Base-by-base conservation (phyloP, 495 filamentous ascomycete genomes). In the Neurospora sp. region DNA sequence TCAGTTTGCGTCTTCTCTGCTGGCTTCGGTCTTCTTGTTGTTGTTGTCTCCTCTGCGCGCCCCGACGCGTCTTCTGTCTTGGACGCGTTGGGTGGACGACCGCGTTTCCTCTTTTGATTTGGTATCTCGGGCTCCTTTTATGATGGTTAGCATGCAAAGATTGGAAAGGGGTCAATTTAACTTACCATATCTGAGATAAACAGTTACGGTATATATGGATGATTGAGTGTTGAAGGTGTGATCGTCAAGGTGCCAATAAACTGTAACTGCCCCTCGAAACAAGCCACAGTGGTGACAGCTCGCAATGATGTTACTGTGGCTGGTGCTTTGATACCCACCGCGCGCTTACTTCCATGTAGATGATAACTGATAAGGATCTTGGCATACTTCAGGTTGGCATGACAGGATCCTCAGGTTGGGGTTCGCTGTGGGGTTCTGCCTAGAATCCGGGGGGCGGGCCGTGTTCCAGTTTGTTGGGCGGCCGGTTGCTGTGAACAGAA, bases 51-150 rank as follows among this genome's bases (percentile, higher is more conserved):
- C 5, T 70, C 53, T 59, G 65, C 27, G 38, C 42, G 77, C 40
- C 68, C 38, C 12, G 81, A 82, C 82, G 81, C 82, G 83, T 75
- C 78, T 20, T 71, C 77, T 22, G 74, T 72, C 71, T 79, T 77
- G 65, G 79, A 83, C 83, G 83, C 81, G 82, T 77, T 79, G 8
- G 76, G 45, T 2, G 76, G 80, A 68, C 80, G 81, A 74, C 82
- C 82, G 78, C 82, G 82, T 74, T 82, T 83, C 38, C 80, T 79
- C 72, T 84, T 83, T 40, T 82, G 81, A 69, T 80, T 82, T 65
- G 80, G 75, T 65, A 74, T 61, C 40, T 75, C 71, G 8, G 79
- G 77, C 44, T 79, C 77, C 81, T 85, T n/a, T 41, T 35, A 37
- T 45, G 0, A 6, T 3, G 27, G 59, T 78, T 68, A 80, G 75